phyloP scores from a whole-genome alignment of 176 grass and related monocot species.

The Areca catechu region DNA sequence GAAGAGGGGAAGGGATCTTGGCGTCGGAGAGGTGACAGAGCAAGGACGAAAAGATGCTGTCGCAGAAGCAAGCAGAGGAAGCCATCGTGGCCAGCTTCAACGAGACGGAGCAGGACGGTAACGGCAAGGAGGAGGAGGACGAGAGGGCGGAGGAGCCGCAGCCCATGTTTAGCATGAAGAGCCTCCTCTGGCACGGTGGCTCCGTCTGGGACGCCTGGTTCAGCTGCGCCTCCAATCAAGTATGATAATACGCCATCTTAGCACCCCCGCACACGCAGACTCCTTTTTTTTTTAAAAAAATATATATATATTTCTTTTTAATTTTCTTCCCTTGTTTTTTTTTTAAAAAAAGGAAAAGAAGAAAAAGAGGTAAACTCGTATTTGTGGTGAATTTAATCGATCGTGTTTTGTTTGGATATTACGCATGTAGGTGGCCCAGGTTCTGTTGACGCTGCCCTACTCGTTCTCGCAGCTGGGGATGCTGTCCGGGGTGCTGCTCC shows the following conservation, averaged over 20 bases:
- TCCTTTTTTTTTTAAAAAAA: background rate
- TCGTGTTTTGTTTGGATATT: background rate
- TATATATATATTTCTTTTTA: background rate
- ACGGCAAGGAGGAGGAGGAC: slow-evolving; percentile 52
- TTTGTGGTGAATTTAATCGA: no score
- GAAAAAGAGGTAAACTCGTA: no score
- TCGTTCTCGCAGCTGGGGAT: slow-evolving; percentile 74
- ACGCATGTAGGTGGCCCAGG: slow-evolving; percentile 50
- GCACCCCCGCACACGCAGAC: no score
- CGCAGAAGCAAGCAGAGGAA: slow-evolving; percentile 61
- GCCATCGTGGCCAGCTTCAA: slow-evolving; percentile 41
- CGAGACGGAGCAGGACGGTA: slow-evolving; percentile 38
- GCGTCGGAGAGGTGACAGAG: background rate
- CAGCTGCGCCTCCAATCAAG: slow-evolving; percentile 24
- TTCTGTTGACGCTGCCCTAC: slow-evolving; percentile 62
- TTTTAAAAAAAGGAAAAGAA: no score
- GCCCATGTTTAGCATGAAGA: slow-evolving; percentile 36
- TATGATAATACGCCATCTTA: background rate
- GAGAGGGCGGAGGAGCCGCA: slow-evolving; percentile 16
- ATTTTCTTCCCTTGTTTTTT: background rate
- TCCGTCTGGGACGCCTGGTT: slow-evolving; percentile 20
- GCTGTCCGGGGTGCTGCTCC: slow-evolving; percentile 53
- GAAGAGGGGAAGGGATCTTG: no score
- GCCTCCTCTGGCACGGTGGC: slow-evolving; percentile 20
- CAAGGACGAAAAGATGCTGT: slow-evolving; percentile 25